A percentile compares a stretch with the other conserved stretches of the same genome.
phyloP scores from a whole-genome alignment of 2,329 filamentous ascomycete species.

The Pseudopyrenochaeta lycopersici region DNA sequence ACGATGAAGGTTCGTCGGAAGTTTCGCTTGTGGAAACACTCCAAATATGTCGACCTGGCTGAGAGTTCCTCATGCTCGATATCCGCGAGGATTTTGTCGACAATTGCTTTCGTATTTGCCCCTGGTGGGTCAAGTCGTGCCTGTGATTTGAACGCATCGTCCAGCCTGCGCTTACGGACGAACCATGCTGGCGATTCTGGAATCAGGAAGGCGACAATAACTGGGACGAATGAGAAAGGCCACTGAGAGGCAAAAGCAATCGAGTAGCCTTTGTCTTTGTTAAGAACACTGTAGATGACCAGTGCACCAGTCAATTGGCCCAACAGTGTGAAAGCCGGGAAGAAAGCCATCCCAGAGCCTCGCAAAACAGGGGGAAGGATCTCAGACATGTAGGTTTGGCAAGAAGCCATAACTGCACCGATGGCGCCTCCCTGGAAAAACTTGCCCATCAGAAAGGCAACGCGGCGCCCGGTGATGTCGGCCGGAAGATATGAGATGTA shows the following conservation, averaged over 20 bases:
- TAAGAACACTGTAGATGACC: slow-evolving; percentile 48
- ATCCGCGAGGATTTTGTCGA: slow-evolving; percentile 35
- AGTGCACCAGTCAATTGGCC: slow-evolving; percentile 58
- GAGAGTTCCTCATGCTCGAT: slow-evolving; percentile 37
- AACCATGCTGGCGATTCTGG: slow-evolving; percentile 62
- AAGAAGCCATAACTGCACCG: slow-evolving; percentile 53
- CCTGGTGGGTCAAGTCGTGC: slow-evolving; percentile 58
- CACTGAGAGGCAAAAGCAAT: slow-evolving; percentile 58
- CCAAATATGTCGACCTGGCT: slow-evolving; percentile 33
- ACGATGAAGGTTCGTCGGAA: slow-evolving; percentile 50
- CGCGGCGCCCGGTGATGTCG: slow-evolving; percentile 32
- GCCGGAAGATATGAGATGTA: slow-evolving; percentile 38
- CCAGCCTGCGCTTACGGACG: slow-evolving; percentile 53
- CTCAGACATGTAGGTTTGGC: slow-evolving; percentile 61
- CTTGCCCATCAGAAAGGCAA: slow-evolving; percentile 56
- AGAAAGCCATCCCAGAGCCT: slow-evolving; percentile 59
- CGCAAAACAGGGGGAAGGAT: slow-evolving; percentile 58
- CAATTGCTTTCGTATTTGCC: slow-evolving; percentile 39
- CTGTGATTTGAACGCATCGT: slow-evolving; percentile 57
- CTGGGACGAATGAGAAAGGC: slow-evolving; percentile 54
- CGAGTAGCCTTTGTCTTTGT: slow-evolving; percentile 46
- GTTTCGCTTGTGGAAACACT: slow-evolving; percentile 49
- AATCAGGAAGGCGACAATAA: slow-evolving; percentile 56
- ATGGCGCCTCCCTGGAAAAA: slow-evolving; percentile 57
- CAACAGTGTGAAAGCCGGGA: slow-evolving; percentile 60